phyloP scores from a whole-genome alignment of 1,139 yeast genomes.

The Hanseniaspora uvarum region DNA sequence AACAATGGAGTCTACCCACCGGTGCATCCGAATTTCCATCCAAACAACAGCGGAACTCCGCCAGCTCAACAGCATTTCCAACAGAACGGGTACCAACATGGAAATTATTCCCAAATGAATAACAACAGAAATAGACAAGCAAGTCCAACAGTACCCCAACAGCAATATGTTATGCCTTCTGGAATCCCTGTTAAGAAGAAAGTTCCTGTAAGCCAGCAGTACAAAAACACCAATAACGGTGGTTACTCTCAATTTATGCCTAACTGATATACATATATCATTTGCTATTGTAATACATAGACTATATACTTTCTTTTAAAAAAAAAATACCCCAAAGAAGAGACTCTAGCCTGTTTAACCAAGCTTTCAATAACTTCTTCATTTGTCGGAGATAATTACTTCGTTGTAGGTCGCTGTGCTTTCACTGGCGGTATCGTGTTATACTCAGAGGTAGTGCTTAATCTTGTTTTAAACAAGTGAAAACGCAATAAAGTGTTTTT shows the following conservation, averaged over 20 bases:
- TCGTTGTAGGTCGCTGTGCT: too few relatives aligned
- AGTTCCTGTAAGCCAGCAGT: conserved; percentile 12
- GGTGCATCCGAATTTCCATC: neutral
- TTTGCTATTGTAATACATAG: neutral
- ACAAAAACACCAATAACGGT: neutral
- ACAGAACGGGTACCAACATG: conserved; percentile 10
- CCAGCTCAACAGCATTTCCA: neutral
- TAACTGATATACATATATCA: neutral
- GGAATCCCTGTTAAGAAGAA: conserved; percentile 8
- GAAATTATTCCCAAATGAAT: conserved; percentile 14
- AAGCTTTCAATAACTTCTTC: too few relatives aligned
- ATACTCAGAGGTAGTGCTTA: too few relatives aligned
- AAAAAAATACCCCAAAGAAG: too few relatives aligned
- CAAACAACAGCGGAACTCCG: conserved; percentile 2
- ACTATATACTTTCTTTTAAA: too few relatives aligned
- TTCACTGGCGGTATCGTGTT: too few relatives aligned
- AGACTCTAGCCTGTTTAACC: too few relatives aligned
- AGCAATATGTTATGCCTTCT: conserved; percentile 1
- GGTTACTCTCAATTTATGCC: conserved; percentile 31
- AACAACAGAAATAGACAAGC: conserved; percentile 8
- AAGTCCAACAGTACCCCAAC: conserved; percentile 1
- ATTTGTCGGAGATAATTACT: too few relatives aligned
- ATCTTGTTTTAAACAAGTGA: too few relatives aligned
- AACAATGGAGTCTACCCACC: neutral
- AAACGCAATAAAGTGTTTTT: too few relatives aligned